A percentile compares a stretch with the other conserved stretches of the same genome.
These are phyloP conservation scores for Inonotus hispidus DNA, from an alignment of 1,284 basidiomycete species.

Conservation along the genomic window DNA sequence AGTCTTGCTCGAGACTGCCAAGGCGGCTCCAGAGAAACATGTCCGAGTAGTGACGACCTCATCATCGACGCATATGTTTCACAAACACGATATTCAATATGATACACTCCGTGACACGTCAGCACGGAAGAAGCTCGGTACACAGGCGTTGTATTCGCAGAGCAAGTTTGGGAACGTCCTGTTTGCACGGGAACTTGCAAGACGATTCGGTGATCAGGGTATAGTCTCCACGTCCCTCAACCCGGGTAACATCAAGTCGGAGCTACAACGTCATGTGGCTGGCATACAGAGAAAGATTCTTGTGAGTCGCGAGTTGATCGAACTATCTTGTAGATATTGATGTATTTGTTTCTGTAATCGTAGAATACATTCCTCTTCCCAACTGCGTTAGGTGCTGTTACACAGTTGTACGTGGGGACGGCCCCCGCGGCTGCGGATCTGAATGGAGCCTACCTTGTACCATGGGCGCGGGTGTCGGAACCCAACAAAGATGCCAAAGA, in stretches of 20 bases:
- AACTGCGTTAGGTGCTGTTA: constrained; percentile 20
- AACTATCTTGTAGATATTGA: too few species aligned
- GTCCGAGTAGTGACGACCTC: constrained; percentile 40
- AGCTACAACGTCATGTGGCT: constrained; percentile 36
- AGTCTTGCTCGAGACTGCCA: constrained; percentile 33
- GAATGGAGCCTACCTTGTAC: constrained; percentile 27
- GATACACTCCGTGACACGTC: constrained; percentile 35
- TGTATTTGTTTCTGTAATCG: not conserved
- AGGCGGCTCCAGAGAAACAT: constrained; percentile 27
- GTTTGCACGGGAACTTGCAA: constrained; percentile 26
- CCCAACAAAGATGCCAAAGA: constrained; percentile 22
- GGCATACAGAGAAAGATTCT: constrained; percentile 8
- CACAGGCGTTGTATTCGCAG: constrained; percentile 29
- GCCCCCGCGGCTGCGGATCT: constrained; percentile 16
- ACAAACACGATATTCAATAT: constrained; percentile 29
- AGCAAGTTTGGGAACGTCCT: constrained; percentile 36
- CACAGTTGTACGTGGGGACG: constrained; percentile 23
- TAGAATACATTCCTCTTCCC: constrained; percentile 12
- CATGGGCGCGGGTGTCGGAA: constrained; percentile 28
- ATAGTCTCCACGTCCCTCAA: constrained; percentile 27
- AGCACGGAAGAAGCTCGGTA: constrained; percentile 27
- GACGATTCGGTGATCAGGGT: constrained; percentile 25
- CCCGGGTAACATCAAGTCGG: constrained; percentile 34
- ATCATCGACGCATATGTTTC: constrained; percentile 29
- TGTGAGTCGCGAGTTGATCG: not conserved